Evolutionary conservation across 257 asterid species (phyloP).

Genomic region (Petunia axillaris): DNA sequence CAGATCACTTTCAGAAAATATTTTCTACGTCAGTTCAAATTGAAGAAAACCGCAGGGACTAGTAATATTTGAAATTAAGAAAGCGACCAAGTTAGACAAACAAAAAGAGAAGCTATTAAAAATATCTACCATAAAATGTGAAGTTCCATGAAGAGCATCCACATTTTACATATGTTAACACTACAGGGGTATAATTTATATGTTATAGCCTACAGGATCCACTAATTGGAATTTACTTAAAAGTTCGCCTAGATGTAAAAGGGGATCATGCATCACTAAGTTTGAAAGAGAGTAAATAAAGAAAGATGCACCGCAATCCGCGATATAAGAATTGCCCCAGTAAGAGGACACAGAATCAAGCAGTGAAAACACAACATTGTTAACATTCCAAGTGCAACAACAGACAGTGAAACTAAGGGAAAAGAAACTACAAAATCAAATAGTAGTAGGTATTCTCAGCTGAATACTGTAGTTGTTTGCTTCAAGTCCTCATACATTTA

Average conservation of each 20-base stretch:
- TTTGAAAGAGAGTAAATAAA: background rate
- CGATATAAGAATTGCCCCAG: conserved; percentile 1
- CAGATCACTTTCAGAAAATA: background rate
- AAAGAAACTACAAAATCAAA: background rate
- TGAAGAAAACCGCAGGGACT: conserved; percentile 15
- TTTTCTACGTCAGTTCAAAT: background rate
- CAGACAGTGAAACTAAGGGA: background rate
- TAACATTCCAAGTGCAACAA: background rate
- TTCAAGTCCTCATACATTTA: background rate
- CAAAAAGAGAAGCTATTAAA: conserved; percentile 3
- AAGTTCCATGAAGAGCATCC: background rate
- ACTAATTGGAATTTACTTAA: background rate
- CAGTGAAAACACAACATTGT: background rate
- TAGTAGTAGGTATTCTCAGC: conserved; percentile 9
- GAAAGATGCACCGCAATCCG: background rate
- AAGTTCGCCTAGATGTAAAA: background rate
- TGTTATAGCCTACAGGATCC: background rate
- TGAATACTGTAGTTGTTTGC: conserved; percentile 1
- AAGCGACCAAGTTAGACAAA: conserved; percentile 15
- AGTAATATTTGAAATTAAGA: background rate
- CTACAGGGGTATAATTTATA: background rate
- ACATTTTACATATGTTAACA: conserved; percentile 11
- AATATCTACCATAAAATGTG: background rate
- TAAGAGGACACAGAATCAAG: conserved; percentile 22
- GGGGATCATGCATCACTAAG: background rate